phyloP scores from a whole-genome alignment of 2,329 filamentous ascomycete genomes.

The Chaetomium olivaceum region DNA sequence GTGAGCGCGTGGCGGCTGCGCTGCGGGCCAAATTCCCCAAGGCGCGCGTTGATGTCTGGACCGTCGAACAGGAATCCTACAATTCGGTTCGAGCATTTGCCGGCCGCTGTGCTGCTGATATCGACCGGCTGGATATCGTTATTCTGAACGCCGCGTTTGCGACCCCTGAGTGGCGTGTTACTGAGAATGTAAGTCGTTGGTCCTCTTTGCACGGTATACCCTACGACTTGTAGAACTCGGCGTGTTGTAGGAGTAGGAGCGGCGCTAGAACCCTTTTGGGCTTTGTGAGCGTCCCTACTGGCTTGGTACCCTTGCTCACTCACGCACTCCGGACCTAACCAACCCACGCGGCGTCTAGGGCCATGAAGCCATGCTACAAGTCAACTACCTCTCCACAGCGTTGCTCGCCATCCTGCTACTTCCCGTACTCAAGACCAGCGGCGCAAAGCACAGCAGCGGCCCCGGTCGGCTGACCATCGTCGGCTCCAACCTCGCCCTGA shows the following conservation, averaged over 20 bases:
- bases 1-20: conserved; percentile 39
- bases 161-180: too few relatives aligned
- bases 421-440: conserved; percentile 50
- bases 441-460: background rate
- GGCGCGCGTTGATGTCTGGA: conserved; percentile 46
- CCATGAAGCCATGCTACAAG: conserved; percentile 51
- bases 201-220: too few relatives aligned
- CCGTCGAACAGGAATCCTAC: conserved; percentile 47
- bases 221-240: too few relatives aligned
- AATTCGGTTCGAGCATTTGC: conserved; percentile 47
- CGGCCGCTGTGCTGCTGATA: conserved; percentile 33
- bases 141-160: conserved; percentile 45
- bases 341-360: conserved; percentile 38
- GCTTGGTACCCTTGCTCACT: too few relatives aligned
- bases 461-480: background rate
- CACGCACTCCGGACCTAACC: too few relatives aligned
- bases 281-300: too few relatives aligned
- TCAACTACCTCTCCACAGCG: conserved; percentile 56
- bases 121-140: conserved; percentile 42
- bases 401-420: conserved; percentile 52
- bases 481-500: background rate
- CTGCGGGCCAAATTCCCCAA: conserved; percentile 41
- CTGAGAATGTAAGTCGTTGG: too few relatives aligned
- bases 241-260: too few relatives aligned
- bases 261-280: too few relatives aligned